Evolutionary conservation across 2,329 filamentous ascomycete genomes (phyloP), one percentile per base, ranked within the genome.

Genomic region (Trichoderma sp.): DNA sequence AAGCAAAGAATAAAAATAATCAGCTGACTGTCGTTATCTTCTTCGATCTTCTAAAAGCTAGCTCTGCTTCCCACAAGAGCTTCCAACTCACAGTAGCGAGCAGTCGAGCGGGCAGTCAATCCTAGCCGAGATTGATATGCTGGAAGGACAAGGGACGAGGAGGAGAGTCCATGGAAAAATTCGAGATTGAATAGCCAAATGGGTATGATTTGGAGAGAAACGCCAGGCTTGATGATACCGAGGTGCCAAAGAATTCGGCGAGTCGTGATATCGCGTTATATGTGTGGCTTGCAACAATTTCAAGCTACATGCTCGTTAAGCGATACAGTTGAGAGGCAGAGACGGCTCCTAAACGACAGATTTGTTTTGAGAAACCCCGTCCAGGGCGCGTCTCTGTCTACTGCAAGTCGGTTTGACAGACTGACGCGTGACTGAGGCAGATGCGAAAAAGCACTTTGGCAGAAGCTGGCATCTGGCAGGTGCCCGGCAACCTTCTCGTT

Each of bases 301-400:
- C 13, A 14, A 40, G 33, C 14, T 24, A 21, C n/a, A 19, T 67
- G 52, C 29, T 52, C 13, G n/a, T 21, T 58, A 11, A 19, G 21
- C 16, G 19, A 66, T 29, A 21, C 63, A 67, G 55, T 29, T 31
- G 56, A 52, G 49, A 66, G 4, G 7, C 31, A 29, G n/a, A 43
- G 33, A 35, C 16, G 24, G 35, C n/a, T n/a, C 14, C 2, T 27
- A 19, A 43, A 40, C 35, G n/a, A 57, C 37, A 58, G 13, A 7
- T 10, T 53, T n/a, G 16, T 43, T 55, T 16, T 5, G 21, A n/a
- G n/a, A 55, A 64, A 55, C 16, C 6, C 62, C 3, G 7, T 24
- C 19, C 13, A 52, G 21, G 64, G 59, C 55, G 64, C 64, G 64
- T 58, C 31, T 66, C 5, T 5, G 56, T 67, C 64, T 40, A 59